Base-by-base conservation (phyloP, 2,329 filamentous ascomycete genomes). In the Elsinoe ampelina region DNA sequence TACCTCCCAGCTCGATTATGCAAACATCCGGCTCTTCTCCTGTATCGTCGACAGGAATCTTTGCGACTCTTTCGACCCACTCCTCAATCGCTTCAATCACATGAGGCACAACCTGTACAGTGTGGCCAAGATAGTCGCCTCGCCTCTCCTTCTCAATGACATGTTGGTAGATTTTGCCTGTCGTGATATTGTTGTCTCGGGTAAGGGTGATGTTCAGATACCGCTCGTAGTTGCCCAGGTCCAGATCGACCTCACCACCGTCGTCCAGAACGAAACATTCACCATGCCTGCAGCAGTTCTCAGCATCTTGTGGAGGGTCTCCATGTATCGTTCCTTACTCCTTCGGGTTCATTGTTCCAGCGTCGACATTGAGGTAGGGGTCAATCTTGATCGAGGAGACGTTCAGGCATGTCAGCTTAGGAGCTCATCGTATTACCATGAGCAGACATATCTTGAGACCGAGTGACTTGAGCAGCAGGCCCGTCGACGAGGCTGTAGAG, bases 111-210 rank as follows among this genome's bases (percentile, higher is more conserved):
- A 95, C 86, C 72, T 96, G 90, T 13, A 95, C 91, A 90, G 71
- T 86, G 84, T 86, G 86, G 62, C 92, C 92, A 11, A 97, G 80
- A 66, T 95, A 97, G 69, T 93, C 85, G 57, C 83, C 84, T 60
- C 75, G 73, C 62, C 84, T 76, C 72, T 86, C 83, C 60, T 82
- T 83, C 66, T 90, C 82, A 65, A 95, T 90, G 55, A 96, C 91
- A 65, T 87, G 83, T 67, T 89, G 80, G 74, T 96, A 97, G 64
- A 97, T 89, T 77, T 97, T 96, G 68, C 93, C 93, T 5, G 92
- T 95, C 2, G 93, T 98, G 72, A 98, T 95, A 73, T 97, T 97
- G 77, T 92, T 89, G 64, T 95, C 90, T 60, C 85, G 79, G 7
- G 83, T 89, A 60, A 97, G 79, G 57, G 85, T 87, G 62, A 92